These are phyloP conservation scores for Penstemon davidsonii DNA, from an alignment of 257 asterid genomes.

Conservation along the genomic window DNA sequence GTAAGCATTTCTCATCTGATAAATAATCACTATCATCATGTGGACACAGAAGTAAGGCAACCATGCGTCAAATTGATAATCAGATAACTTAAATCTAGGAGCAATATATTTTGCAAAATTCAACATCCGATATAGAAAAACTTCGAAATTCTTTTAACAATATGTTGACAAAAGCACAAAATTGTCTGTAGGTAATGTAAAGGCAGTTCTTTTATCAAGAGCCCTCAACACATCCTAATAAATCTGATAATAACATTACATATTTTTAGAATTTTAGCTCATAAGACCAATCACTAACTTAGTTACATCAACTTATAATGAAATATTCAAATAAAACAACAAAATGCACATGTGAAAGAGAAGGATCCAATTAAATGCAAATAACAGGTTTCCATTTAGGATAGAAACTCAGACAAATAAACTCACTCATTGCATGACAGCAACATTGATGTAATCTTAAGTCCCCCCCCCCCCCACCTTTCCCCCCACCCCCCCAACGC, in stretches of 20 bases:
- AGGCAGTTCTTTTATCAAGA: too few relatives aligned
- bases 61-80: too few relatives aligned
- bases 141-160: not conserved
- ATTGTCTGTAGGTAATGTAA: too few relatives aligned
- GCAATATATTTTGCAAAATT: too few relatives aligned
- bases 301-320: not conserved
- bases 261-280: not conserved
- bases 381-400: not conserved
- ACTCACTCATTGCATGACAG: not conserved
- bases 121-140: not conserved
- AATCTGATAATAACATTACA: not conserved
- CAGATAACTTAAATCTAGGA: too few relatives aligned
- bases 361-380: not conserved
- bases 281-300: not conserved
- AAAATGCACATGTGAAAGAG: not conserved
- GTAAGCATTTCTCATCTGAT: not conserved
- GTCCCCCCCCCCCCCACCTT: not conserved
- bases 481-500: not conserved
- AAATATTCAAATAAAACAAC: not conserved
- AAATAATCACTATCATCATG: too few relatives aligned
- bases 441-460: not conserved
- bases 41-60: too few relatives aligned
- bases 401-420: not conserved
- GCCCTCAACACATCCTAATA: not conserved
- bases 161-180: not conserved